Percentiles rank a stretch among this genome's conserved stretches.
These are phyloP conservation scores for Myxozyma monticola DNA, from an alignment of 805 yeast genomes.

Conservation along the genomic window DNA sequence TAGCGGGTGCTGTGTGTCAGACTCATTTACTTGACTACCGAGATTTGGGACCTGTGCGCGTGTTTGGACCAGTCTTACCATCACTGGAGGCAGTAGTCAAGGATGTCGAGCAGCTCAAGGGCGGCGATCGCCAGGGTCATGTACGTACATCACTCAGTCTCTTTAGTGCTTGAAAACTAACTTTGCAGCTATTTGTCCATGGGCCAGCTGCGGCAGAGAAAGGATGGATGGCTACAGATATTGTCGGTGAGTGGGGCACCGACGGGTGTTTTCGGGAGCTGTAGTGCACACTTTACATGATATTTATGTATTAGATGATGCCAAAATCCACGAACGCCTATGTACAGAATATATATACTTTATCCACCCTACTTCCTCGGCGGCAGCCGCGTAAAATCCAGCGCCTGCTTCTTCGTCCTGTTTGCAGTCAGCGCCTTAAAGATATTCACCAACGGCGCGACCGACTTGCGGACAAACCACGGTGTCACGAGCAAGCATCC, in stretches of 20 bases:
- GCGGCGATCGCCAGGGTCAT: constrained; percentile 32
- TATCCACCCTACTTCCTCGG: too few relatives aligned
- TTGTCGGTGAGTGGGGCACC: constrained; percentile 33
- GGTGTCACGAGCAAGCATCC: constrained; percentile 58
- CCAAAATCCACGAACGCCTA: too few relatives aligned
- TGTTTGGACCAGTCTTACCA: constrained; percentile 37
- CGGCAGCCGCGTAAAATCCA: too few relatives aligned
- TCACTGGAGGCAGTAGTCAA: constrained; percentile 35
- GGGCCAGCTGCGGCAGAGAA: constrained; percentile 32
- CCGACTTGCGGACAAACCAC: constrained; percentile 53
- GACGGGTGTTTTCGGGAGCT: constrained; percentile 35
- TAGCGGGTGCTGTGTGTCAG: constrained; percentile 41
- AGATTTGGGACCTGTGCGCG: constrained; percentile 21
- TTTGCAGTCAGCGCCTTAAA: too few relatives aligned
- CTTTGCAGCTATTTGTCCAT: constrained; percentile 28
- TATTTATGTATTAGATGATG: too few relatives aligned
- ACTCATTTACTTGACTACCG: constrained; percentile 39
- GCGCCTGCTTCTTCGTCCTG: too few relatives aligned
- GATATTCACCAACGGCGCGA: constrained; percentile 29
- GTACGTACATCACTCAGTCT: constrained; percentile 4
- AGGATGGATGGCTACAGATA: constrained; percentile 34
- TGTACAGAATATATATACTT: too few relatives aligned
- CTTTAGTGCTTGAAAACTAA: too few relatives aligned
- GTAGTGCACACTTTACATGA: too few relatives aligned
- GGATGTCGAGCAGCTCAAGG: constrained; percentile 31